Conservation (phyloP, 495 filamentous ascomycete genomes). For the Aspergillus bertholletiae region DNA sequence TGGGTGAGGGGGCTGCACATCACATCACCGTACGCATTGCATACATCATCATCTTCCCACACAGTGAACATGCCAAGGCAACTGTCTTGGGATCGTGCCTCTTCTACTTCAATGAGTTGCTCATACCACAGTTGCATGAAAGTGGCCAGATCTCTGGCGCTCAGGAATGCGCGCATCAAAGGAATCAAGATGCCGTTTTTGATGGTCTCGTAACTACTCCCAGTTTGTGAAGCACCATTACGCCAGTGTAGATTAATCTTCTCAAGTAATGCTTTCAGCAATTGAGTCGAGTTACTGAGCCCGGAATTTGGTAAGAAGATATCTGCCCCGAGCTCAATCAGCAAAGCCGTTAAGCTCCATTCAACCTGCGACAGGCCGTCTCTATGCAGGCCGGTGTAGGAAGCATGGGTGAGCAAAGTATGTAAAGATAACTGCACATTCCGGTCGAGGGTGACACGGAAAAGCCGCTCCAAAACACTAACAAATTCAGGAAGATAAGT, state of each 20-base stretch:
- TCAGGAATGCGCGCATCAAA: constrained; percentile 59
- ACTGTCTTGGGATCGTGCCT: constrained; percentile 27
- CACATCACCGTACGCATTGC: constrained; percentile 34
- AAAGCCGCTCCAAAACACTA: constrained; percentile 34
- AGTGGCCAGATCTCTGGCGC: constrained; percentile 59
- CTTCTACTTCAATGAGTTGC: constrained; percentile 51
- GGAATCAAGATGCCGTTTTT: constrained; percentile 48
- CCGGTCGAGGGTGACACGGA: constrained; percentile 38
- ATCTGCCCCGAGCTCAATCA: constrained; percentile 64
- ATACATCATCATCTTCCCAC: constrained; percentile 64
- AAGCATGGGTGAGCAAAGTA: constrained; percentile 41
- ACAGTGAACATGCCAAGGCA: constrained; percentile 32
- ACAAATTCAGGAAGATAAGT: constrained; percentile 34
- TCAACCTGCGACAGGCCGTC: constrained; percentile 39
- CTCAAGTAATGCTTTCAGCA: constrained; percentile 40
- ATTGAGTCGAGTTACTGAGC: constrained; percentile 33
- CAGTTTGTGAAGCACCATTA: constrained; percentile 4
- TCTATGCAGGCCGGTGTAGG: constrained; percentile 41
- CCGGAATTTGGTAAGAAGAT: constrained; percentile 60
- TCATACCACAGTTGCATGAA: constrained; percentile 67
- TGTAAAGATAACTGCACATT: constrained; percentile 42
- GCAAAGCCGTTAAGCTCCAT: constrained; percentile 59
- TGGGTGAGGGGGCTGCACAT: constrained; percentile 34
- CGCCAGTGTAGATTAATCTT: constrained; percentile 39
- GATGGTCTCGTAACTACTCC: constrained; percentile 26